Evolutionary conservation across 2,329 filamentous ascomycete species (phyloP).

Genomic region (Tolypocladium pustulatum): DNA sequence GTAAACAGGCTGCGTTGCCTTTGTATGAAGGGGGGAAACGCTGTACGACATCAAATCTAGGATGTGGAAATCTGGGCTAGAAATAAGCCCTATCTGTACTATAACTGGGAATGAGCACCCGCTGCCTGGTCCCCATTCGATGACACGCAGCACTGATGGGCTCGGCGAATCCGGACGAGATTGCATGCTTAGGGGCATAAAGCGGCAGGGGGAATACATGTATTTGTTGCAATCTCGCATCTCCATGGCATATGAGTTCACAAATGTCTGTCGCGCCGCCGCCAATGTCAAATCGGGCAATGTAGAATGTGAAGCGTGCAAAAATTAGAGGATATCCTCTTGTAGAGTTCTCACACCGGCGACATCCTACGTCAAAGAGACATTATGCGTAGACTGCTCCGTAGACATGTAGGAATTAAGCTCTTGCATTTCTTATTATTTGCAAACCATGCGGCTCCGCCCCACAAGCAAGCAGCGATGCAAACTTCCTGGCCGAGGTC

Average conservation of each 20-base stretch:
- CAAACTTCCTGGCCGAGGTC: neutral
- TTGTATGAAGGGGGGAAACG: neutral
- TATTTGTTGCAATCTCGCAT: constrained; percentile 14
- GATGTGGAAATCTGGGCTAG: neutral
- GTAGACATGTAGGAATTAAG: neutral
- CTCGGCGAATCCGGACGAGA: constrained; percentile 6
- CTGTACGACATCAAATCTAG: constrained; percentile 4
- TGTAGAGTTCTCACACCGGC: neutral
- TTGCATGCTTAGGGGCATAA: constrained; percentile 5
- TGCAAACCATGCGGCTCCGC: neutral
- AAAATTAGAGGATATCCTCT: neutral
- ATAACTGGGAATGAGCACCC: constrained; percentile 15
- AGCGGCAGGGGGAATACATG: neutral
- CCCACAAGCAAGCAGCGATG: neutral
- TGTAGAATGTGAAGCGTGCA: constrained; percentile 6
- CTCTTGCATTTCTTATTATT: neutral
- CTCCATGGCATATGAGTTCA: constrained; percentile 15
- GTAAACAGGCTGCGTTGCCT: constrained; percentile 22
- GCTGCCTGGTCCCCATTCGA: neutral
- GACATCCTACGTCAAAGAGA: neutral
- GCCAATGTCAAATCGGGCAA: constrained; percentile 11
- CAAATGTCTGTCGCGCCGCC: constrained; percentile 15
- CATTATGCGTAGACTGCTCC: neutral
- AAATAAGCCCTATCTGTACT: constrained; percentile 10
- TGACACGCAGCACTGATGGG: constrained; percentile 8